These are phyloP conservation scores for Picea sitchensis DNA, from an alignment of 75 land plant species.

Conservation along the genomic window DNA sequence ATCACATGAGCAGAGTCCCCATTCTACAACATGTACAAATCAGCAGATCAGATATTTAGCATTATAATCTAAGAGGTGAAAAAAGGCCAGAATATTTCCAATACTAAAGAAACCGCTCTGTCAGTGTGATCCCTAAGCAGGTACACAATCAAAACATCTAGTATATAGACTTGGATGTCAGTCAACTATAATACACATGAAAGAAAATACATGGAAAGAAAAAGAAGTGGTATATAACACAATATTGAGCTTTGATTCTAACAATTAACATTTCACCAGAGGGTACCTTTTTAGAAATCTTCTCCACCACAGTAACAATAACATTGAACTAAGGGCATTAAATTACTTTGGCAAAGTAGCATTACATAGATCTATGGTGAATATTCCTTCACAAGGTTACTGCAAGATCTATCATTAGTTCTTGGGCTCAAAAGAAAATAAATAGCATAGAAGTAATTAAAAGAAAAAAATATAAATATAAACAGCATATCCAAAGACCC, in stretches of 20 bases:
- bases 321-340: not conserved
- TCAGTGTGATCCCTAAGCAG: not conserved
- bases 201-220: not conserved
- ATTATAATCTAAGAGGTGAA: not conserved
- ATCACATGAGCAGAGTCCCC: constrained; percentile 65
- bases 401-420: not conserved
- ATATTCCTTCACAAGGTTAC: not conserved
- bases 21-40: constrained; percentile 27
- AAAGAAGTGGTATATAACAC: not conserved
- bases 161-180: not conserved
- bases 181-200: not conserved
- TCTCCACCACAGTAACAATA: not conserved
- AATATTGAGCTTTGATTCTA: not conserved
- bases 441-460: not conserved
- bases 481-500: too few relatives aligned
- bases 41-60: not conserved
- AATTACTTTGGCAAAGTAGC: not conserved
- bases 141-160: not conserved
- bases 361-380: not conserved
- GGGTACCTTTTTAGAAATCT: not conserved
- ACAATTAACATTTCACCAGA: not conserved
- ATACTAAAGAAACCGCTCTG: not conserved
- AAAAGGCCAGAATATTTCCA: not conserved
- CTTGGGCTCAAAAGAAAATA: not conserved
- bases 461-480: not conserved